Conservation (phyloP, 2,329 filamentous ascomycete genomes). For the Phaeoacremonium minimum region DNA sequence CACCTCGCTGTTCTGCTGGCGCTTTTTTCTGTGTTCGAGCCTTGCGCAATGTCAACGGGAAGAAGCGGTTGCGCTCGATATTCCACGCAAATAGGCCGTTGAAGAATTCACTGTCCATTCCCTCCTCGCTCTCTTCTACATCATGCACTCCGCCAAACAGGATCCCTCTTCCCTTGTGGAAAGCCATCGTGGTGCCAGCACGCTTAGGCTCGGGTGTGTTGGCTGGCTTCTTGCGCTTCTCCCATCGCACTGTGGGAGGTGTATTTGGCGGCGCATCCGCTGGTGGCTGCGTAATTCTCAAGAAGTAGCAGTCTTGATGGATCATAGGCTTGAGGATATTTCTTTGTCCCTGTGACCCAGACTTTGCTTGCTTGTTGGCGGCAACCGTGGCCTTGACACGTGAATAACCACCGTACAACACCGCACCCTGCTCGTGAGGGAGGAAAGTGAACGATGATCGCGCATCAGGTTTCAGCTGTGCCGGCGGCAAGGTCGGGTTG, state of each 20-base stretch:
- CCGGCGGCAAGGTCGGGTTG: constrained; percentile 68
- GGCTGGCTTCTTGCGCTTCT: constrained; percentile 85
- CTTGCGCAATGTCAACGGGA: constrained; percentile 74
- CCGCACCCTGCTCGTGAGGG: constrained; percentile 84
- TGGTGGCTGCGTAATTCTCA: constrained; percentile 72
- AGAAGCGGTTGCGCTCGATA: constrained; percentile 91
- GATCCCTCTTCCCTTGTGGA: constrained; percentile 89
- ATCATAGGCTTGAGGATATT: constrained; percentile 82
- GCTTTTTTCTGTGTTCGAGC: constrained; percentile 65
- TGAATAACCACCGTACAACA: constrained; percentile 91
- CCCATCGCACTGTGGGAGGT: constrained; percentile 78
- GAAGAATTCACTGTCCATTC: constrained; percentile 97
- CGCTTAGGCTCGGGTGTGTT: constrained; percentile 81
- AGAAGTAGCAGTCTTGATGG: constrained; percentile 92
- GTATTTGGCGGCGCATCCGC: constrained; percentile 62
- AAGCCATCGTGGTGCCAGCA: constrained; percentile 89
- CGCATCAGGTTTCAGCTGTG: constrained; percentile 82
- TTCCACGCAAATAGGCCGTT: constrained; percentile 91
- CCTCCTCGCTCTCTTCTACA: constrained; percentile 86
- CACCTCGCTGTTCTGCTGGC: constrained; percentile 46
- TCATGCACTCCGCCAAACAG: constrained; percentile 94
- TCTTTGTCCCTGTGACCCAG: constrained; percentile 55
- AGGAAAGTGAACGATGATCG: constrained; percentile 89
- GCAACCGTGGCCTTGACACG: constrained; percentile 70
- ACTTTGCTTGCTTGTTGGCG: constrained; percentile 60